Evolutionary conservation across 2,329 filamentous ascomycete species (phyloP).

Genomic region (Fulvia fulva): DNA sequence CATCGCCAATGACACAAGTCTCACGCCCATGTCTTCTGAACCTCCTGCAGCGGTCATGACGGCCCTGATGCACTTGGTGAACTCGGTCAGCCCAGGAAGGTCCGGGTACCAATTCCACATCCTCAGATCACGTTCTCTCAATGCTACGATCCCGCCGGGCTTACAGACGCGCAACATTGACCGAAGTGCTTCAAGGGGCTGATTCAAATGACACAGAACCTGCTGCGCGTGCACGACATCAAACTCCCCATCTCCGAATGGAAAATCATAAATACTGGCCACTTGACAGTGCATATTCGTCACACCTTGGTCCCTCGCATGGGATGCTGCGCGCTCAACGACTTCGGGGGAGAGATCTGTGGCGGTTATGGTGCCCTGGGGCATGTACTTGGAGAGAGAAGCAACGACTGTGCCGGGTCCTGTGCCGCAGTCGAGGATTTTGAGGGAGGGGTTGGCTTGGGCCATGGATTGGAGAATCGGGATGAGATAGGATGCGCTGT

Average conservation of each 20-base stretch:
- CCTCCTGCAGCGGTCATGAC: constrained; percentile 30
- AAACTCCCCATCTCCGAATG: constrained; percentile 47
- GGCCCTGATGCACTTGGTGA: constrained; percentile 34
- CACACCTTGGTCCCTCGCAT: constrained; percentile 36
- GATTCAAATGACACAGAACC: constrained; percentile 53
- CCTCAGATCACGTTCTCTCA: constrained; percentile 40
- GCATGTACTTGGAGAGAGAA: constrained; percentile 42
- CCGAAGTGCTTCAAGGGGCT: constrained; percentile 48
- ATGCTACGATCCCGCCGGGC: constrained; percentile 51
- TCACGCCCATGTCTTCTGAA: constrained; percentile 24
- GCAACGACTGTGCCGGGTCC: constrained; percentile 49
- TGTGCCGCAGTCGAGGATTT: constrained; percentile 46
- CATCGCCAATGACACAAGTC: constrained; percentile 33
- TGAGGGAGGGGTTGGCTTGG: constrained; percentile 27
- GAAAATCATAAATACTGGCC: constrained; percentile 34
- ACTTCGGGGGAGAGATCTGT: constrained; percentile 45
- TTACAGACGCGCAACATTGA: constrained; percentile 55
- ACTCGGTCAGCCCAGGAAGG: constrained; percentile 33
- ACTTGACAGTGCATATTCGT: constrained; percentile 39
- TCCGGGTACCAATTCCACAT: constrained; percentile 38
- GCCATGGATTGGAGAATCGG: constrained; percentile 25
- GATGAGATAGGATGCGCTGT: constrained; percentile 37
- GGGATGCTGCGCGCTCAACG: constrained; percentile 37
- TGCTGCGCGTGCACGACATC: constrained; percentile 60
- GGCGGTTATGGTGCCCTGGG: constrained; percentile 41